Evolutionary conservation across 306 rosid species (phyloP), one percentile per base, ranked within the genome.

Genomic region (Hippophae tibetana): DNA sequence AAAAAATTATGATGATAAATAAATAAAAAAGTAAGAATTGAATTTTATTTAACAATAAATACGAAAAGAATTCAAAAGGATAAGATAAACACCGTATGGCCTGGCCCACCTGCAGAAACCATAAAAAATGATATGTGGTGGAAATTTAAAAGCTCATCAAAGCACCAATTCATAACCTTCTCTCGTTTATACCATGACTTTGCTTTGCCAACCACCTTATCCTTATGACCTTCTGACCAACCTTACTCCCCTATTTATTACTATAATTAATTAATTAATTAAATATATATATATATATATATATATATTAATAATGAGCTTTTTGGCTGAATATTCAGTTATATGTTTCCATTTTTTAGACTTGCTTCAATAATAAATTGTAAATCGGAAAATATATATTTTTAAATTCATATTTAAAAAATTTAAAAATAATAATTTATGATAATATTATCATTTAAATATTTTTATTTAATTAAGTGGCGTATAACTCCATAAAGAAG

Each of bases 141-240:
- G 53, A 27, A 47, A 45, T 58, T 57, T 58, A 41, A 71, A 49
- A 72, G 70, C 63, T 48, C 72, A 60, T 81, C 78, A 72, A 74
- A 43, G 72, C 41, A 61, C 38, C 57, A 47, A 23, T 52, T 9
- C 13, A 8, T 14, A 61, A 77, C 59, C 61, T 48, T 48, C 52
- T 10, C 7, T 5, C 42, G 2, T 31, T 7, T 8, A 18, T 57
- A 65, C 54, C 62, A 66, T 86, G 72, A 68, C 23, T 56, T 60
- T 13, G 76, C 65, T 42, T 50, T 61, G 86, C 84, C 89, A 74
- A 77, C 80, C 74, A 73, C 62, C 88, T 81, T 84, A 70, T 81
- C 80, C 26, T 57, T 53, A 8, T 10, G 31, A 9, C 58, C 48
- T 66, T 49, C 69, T 31, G 44, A 13, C 69, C 47, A 58, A 67